Evolutionary conservation across 306 rosid genomes (phyloP), one percentile per base, ranked within the genome.

Genomic region (Calophaca sinica): DNA sequence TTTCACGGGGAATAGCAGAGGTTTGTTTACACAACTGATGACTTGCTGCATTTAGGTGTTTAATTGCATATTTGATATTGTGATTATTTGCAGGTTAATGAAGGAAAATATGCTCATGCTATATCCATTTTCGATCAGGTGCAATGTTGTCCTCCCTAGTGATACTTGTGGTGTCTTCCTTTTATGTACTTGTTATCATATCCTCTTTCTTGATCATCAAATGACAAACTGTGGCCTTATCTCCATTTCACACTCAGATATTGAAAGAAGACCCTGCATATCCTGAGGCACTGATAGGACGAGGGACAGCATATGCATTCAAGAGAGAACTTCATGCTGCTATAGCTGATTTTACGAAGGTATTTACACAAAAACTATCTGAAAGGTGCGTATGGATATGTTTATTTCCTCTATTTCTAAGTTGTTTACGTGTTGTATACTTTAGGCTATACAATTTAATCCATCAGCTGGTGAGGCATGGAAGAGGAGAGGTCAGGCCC

Each of bases 401-500:
- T 72, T 13, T 45, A 50, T 63, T 76, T 71, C 59, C 38, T 79
- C 41, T 70, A 42, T 48, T 44, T 41, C 36, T 67, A 58, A 69
- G 68, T 70, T 28, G 49, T 48, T 74, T 72, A 61, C 50, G 41
- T 63, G 42, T 28, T 79, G 70, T 72, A 69, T 80, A 49, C 87
- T 55, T 73, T 80, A 94, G 99, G 99, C 97, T 74, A 82, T 94
- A 82, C 88, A 92, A 84, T 86, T 87, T 67, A 94, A 94, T 85
- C 91, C 96, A 41, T 79, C 82, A 32, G 97, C 97, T 70, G 88
- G 93, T 57, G 99, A 94, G 86, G 99, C 97, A 76, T 94, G 99
- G 99, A 94, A 94, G 77, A 87, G 99, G 78, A 92, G 99, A 85
- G 99, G 99, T 81, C 99, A 94, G 82, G 99, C 99, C 41, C 91